phyloP scores from a whole-genome alignment of 495 filamentous ascomycete species.

The Tuber melanosporum region DNA sequence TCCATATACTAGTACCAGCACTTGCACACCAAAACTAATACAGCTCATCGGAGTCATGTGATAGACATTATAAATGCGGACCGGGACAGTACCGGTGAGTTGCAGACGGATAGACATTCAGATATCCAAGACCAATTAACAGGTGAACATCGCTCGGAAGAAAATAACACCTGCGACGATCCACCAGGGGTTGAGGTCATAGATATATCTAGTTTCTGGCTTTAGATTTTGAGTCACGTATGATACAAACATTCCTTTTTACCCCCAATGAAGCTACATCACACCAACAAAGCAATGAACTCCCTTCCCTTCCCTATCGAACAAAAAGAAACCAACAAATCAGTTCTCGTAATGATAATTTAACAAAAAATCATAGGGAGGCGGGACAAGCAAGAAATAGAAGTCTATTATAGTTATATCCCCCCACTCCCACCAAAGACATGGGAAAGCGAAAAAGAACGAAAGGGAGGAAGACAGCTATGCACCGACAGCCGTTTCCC shows the following conservation, averaged over 20 bases:
- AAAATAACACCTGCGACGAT: not conserved
- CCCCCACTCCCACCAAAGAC: not conserved
- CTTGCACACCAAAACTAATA: not conserved
- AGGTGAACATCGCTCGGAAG: not conserved
- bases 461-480: slow-evolving; percentile 2
- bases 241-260: not conserved
- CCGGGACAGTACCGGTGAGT: not conserved
- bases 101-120: too few relatives aligned
- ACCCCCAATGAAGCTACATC: not conserved
- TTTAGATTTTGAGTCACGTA: not conserved
- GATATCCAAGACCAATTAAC: not conserved
- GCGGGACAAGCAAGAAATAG: not conserved
- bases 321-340: not conserved
- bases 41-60: not conserved
- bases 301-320: not conserved
- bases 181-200: not conserved
- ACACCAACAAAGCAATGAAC: not conserved
- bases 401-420: not conserved
- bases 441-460: not conserved
- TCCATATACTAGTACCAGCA: not conserved
- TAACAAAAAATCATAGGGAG: not conserved
- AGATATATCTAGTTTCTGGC: not conserved
- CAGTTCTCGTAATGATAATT: not conserved
- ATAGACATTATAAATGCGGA: not conserved
- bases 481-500: slow-evolving; percentile 44